phyloP scores from a whole-genome alignment of 345 rosid genomes.

The Psidium guajava region DNA sequence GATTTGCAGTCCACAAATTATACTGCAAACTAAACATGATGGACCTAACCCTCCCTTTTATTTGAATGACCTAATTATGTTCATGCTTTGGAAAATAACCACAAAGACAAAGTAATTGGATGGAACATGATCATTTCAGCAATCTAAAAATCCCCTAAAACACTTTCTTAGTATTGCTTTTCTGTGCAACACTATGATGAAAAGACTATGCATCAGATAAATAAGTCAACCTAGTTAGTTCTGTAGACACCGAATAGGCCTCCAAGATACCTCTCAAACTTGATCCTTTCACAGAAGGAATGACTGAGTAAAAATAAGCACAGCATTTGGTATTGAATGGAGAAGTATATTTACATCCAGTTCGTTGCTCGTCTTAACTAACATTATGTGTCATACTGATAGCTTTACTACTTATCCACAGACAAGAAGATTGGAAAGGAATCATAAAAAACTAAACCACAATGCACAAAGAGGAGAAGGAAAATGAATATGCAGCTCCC shows the following conservation, averaged over 20 bases:
- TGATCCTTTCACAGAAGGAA: not conserved
- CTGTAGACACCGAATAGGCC: not conserved
- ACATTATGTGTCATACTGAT: not conserved
- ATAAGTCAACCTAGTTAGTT: not conserved
- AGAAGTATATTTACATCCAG: not conserved
- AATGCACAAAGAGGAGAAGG: not conserved
- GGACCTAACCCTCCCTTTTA: not conserved
- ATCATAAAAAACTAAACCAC: not conserved
- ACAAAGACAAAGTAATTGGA: not conserved
- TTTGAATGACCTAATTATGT: not conserved
- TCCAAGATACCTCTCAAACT: not conserved
- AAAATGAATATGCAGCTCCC: not conserved
- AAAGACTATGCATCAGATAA: not conserved
- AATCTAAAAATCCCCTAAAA: not conserved
- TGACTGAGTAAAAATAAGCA: not conserved
- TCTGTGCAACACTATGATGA: not conserved
- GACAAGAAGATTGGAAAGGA: not conserved
- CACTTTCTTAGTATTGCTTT: not conserved
- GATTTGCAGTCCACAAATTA: not conserved
- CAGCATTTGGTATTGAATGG: not conserved
- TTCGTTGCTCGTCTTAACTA: not conserved
- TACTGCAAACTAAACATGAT: not conserved
- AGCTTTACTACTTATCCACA: not conserved
- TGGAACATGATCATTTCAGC: not conserved
- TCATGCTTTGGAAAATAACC: not conserved